These are phyloP conservation scores for Phlyctochytrium planicorne DNA, from an alignment of 192 early-diverging fungal genomes.

Conservation along the genomic window DNA sequence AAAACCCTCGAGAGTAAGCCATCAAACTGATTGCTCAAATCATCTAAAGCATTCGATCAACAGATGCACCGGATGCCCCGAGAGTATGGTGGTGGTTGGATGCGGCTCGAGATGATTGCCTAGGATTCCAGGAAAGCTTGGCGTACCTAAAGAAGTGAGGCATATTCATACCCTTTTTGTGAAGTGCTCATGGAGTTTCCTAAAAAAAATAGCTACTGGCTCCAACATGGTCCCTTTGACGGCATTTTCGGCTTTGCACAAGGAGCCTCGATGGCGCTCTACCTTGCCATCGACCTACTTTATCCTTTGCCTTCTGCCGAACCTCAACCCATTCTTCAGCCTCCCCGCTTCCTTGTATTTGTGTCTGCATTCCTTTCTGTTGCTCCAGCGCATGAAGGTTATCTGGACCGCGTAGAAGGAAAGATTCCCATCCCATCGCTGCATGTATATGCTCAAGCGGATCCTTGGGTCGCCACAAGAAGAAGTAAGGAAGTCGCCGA, in stretches of 20 bases:
- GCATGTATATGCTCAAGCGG: slow-evolving; percentile 1
- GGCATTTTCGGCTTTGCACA: slow-evolving; percentile 28
- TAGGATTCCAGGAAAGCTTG: slow-evolving; percentile 2
- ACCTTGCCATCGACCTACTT: not conserved
- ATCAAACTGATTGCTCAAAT: not conserved
- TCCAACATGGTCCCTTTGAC: slow-evolving; percentile 25
- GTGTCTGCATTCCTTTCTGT: not conserved
- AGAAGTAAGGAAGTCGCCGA: not conserved
- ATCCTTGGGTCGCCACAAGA: not conserved
- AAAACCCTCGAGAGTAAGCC: not conserved
- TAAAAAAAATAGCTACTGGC: not conserved
- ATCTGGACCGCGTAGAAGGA: not conserved
- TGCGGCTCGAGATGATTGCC: not conserved
- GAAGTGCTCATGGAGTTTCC: too few relatives aligned
- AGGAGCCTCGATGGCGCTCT: slow-evolving; percentile 22
- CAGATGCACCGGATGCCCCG: not conserved
- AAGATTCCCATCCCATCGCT: slow-evolving; percentile 3
- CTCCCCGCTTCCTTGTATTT: not conserved
- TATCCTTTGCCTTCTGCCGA: not conserved
- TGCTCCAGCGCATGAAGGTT: slow-evolving; percentile 5
- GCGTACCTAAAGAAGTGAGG: not conserved
- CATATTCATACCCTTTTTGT: not conserved
- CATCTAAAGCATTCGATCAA: not conserved
- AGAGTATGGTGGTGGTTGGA: slow-evolving; percentile 5
- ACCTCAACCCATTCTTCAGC: not conserved